Evolutionary conservation across 169 alveolate genomes (phyloP), one percentile per base, ranked within the genome.

Genomic region (Eimeria maxima): DNA sequence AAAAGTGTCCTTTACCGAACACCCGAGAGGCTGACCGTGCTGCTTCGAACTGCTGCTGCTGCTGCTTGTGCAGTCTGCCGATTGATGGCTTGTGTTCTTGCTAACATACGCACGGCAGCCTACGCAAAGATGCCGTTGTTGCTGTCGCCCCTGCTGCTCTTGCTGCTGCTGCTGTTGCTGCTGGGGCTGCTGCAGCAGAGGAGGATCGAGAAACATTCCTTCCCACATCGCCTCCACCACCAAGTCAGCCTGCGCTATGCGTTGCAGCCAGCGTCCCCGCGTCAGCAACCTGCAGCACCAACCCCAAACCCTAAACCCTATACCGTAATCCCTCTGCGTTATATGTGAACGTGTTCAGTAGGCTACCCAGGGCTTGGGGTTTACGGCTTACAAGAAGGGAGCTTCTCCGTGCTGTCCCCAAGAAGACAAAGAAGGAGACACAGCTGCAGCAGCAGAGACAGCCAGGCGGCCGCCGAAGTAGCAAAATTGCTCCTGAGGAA

Each of bases 151-250:
- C 60, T 53, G 60, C 60, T 7, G 60, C 60, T 53, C 20, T 14
- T 53, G 60, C 60, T 11, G 20, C 27, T 71, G 87, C 60, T 33
- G 63, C 53, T 44, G 63, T 4, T 0, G 87, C 60, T 76, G 87
- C 90, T 50, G 65, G 47, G 5, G 90, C 90, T 45, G 90, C 90
- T 80, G 90, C 90, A 80, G 45, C 87, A 76, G 55, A 20, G 87
- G 87, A 33, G 87, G 55, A 4, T 76, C 87, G 22, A 76, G 57
- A 18, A 47, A 50, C 47, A 27, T 33, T 16, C 71, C 90, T 47
- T 80, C 90, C 90, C 90, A 80, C 53, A 80, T 4, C n/a, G 69
- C 90, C 90, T 80, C 90, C 10, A 71, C 90, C 69, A 80, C 71
- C 29, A 80, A 57, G 22, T 80, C 90, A 10, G 90, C 90, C 53